phyloP scores from a whole-genome alignment of 2,329 filamentous ascomycete genomes.

The Fusarium algeriense region DNA sequence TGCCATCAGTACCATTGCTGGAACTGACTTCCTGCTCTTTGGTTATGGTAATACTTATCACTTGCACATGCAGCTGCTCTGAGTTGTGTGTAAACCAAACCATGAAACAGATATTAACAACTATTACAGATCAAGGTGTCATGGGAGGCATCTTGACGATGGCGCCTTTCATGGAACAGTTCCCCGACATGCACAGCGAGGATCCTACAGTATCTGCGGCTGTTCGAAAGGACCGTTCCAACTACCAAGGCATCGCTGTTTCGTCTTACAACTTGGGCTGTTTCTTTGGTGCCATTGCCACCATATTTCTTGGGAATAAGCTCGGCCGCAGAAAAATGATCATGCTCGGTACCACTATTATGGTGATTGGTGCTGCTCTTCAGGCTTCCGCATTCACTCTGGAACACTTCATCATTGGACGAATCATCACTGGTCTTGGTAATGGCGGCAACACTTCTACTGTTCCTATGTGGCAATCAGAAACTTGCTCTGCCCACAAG shows the following conservation, averaged over 20 bases:
- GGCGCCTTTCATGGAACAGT: constrained; percentile 67
- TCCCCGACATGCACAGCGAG: constrained; percentile 64
- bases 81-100: neutral
- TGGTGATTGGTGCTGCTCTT: constrained; percentile 68
- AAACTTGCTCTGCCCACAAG: constrained; percentile 68
- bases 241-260: constrained; percentile 66
- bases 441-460: constrained; percentile 70
- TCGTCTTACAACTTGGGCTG: constrained; percentile 72
- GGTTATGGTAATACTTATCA: constrained; percentile 60
- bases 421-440: constrained; percentile 69
- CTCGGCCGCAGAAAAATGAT: constrained; percentile 71
- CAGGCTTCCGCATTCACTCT: constrained; percentile 68
- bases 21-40: constrained; percentile 76
- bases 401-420: constrained; percentile 68
- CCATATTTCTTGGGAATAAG: constrained; percentile 73
- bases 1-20: constrained; percentile 78
- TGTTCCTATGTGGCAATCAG: constrained; percentile 71
- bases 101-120: neutral
- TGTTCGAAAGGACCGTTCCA: constrained; percentile 59
- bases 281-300: constrained; percentile 73
- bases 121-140: constrained; percentile 74
- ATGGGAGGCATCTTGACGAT: constrained; percentile 82
- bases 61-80: neutral
- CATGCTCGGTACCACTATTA: constrained; percentile 69
- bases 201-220: constrained; percentile 51